Base-by-base conservation (phyloP, 2,329 filamentous ascomycete genomes). In the Neoarthrinium moseri region DNA sequence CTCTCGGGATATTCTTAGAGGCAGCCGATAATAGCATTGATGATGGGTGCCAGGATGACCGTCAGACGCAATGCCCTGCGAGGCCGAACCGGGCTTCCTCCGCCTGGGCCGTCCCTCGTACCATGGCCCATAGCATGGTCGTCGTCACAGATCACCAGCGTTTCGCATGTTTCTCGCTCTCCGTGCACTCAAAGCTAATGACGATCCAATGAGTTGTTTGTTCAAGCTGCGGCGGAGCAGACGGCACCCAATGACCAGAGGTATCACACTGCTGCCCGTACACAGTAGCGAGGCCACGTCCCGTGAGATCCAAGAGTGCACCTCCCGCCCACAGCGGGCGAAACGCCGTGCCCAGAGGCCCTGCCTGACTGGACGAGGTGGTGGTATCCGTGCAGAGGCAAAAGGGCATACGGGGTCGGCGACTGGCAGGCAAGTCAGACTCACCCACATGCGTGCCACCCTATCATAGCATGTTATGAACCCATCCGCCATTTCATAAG, bases 21-120 rank as follows among this genome's bases (percentile, higher is more conserved):
- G 39, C 39, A 42, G 39, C 39, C 39, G 26, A 24, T 24, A 42
- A 42, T 42, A 42, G 39, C 39, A 42, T 42, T 42, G 39, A 42
- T 42, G 13, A 21, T 42, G 27, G 11, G 29, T 30, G 15, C 39
- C 27, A 24, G 39, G 39, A 24, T 42, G 15, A 22, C 39, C 26
- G 21, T 15, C 29, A 12, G n/a, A 26, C 23, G 39, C 20, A 42
- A 42, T 42, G 39, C 39, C 23, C 15, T 23, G 21, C 21, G 29
- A 42, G 17, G 11, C 29, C 17, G 26, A 42, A 42, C 39, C 39
- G 33, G 29, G 18, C 26, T 21, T 18, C 39, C 29, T 15, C 24
- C 12, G 26, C n/a, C 23, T 21, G n/a, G 13, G 6, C 23, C 23
- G 20, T n/a, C n/a, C n/a, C n/a, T n/a, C n/a, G n/a, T n/a, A n/a